phyloP scores from a whole-genome alignment of 129 eudicot genomes.

The Escallonia rubra region DNA sequence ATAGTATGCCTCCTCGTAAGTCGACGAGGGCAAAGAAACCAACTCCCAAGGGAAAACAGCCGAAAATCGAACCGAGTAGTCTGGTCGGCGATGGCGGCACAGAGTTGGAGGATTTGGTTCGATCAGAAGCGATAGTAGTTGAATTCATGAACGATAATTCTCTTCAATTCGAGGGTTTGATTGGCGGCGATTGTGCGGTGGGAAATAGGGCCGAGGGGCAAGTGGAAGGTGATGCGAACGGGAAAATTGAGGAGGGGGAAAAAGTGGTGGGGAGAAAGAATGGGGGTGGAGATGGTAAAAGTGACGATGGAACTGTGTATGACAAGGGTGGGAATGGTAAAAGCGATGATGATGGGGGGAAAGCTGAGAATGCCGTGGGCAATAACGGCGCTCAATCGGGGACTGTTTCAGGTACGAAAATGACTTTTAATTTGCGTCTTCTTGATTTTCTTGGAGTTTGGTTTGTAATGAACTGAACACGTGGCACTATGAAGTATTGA shows the following conservation, averaged over 20 bases:
- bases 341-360: not conserved
- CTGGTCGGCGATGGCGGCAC: not conserved
- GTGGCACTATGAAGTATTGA: not conserved
- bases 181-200: not conserved
- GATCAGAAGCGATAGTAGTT: not conserved
- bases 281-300: not conserved
- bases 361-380: constrained; percentile 6
- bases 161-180: constrained; percentile 2
- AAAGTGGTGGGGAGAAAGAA: not conserved
- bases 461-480: not conserved
- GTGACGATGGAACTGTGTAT: not conserved
- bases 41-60: not conserved
- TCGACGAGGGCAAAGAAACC: constrained; percentile 1
- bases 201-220: constrained; percentile 7
- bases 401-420: not conserved
- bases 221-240: constrained; percentile 3
- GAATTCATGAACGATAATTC: not conserved
- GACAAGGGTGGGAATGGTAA: constrained; percentile 12
- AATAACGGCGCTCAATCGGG: not conserved
- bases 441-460: not conserved
- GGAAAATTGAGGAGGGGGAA: too few species aligned
- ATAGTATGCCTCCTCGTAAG: constrained; percentile 6
- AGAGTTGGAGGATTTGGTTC: constrained; percentile 3
- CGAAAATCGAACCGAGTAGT: not conserved
- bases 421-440: not conserved